Conservation (phyloP, 805 yeast genomes). For the Candida xiaguanensis region DNA sequence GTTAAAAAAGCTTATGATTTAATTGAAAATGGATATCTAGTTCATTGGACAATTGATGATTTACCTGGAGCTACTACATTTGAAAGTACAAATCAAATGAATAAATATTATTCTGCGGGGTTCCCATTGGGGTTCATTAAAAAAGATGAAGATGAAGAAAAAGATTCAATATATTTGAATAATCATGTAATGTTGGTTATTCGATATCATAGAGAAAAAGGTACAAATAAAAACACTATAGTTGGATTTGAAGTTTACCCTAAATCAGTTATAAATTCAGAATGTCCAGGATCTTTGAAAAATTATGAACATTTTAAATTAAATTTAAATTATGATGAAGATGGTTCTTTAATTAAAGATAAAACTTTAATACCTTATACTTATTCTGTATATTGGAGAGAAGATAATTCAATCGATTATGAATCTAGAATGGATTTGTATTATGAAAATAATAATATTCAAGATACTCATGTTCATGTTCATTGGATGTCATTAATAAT, state of each 20-base stretch:
- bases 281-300: constrained; percentile 73
- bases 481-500: constrained; percentile 80
- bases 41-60: constrained; percentile 80
- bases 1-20: constrained; percentile 55
- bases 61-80: constrained; percentile 88
- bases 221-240: constrained; percentile 48
- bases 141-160: constrained; percentile 29
- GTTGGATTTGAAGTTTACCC: constrained; percentile 93
- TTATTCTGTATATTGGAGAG: constrained; percentile 86
- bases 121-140: constrained; percentile 76
- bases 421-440: constrained; percentile 72
- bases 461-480: constrained; percentile 43
- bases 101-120: constrained; percentile 79
- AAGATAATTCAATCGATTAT: constrained; percentile 65
- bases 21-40: constrained; percentile 67
- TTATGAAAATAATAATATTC: constrained; percentile 47
- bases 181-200: constrained; percentile 82
- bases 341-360: constrained; percentile 22
- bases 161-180: constrained; percentile 48
- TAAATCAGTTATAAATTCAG: constrained; percentile 61
- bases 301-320: constrained; percentile 56
- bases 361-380: constrained; percentile 65
- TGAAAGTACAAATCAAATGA: constrained; percentile 50
- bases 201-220: constrained; percentile 53
- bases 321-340: constrained; percentile 29